Base-by-base conservation (phyloP, 345 rosid species). In the Conringia planisiliqua region DNA sequence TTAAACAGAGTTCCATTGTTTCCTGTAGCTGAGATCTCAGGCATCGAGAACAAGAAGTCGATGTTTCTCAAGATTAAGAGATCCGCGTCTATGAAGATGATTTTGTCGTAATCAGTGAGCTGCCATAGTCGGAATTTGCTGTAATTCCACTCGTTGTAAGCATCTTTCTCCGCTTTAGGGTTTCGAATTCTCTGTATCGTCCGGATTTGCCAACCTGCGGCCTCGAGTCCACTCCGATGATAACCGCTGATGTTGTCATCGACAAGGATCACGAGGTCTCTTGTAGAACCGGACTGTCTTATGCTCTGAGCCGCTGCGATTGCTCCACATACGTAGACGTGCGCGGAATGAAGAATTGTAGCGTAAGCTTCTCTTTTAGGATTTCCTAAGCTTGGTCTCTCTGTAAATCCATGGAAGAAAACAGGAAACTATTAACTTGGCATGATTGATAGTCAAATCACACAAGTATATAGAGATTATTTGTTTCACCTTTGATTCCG, bases 61-160 rank as follows among this genome's bases (percentile, higher is more conserved):
- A 94, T 88, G 86, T 94, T 91, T 72, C 97, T 78, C 38, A 94
- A 86, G 22, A 92, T 87, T 5, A 94, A 86, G 66, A 94, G 74
- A 80, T 94, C 98, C 0, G 97, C 97, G 22, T 95, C 97, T 1
- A 95, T 90, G 85, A 95, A 95, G 47, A 95, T 90, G 79, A 95
- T 83, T 81, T 92, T 95, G 73, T 90, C 91, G 20, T 95, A 95
- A 62, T 95, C 92, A 10, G 97, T 95, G 71, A 95, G 82, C 83
- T 95, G 97, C 99, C 99, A 95, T 30, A 95, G 79, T 13, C 96
- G 79, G 77, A 95, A 92, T 78, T 90, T 95, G 90, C 99, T 95
- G 83, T 95, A 95, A 74, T 95, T 95, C 97, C 97, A 95, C 68
- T 95, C 97, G 63, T 92, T 95, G 82, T 95, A 92, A 7, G 99